Base-by-base conservation (phyloP, 306 rosid species). In the barrel medic (Medicago truncatula) region DNA sequence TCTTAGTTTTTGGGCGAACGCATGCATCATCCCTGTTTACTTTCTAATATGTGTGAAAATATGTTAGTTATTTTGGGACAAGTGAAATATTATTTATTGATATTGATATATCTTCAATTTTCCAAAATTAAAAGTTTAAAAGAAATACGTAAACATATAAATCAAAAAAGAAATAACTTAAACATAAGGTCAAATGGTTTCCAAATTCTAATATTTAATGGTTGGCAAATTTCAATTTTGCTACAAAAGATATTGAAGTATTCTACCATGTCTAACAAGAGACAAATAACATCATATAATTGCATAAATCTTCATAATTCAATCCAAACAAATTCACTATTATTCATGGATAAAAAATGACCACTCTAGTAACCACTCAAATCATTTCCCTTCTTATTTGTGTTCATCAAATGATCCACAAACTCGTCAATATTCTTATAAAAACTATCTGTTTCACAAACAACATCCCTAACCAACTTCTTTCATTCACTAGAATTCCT, bases 361-460 rank as follows among this genome's bases (percentile, higher is more conserved):
- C 40, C 77, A 20, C n/a, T 74, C 65, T 79, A 40, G 63, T 43
- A 69, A 50, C 43, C 49, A 15, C 53, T 78, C 17, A 73, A 71
- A 31, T 31, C 36, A 31, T 67, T 54, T 41, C 74, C 83, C 70
- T 56, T 77, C 36, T 34, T 44, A 14, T 54, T 39, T 12, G 50
- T 81, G 25, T 64, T 25, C 70, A 25, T 76, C 84, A 90, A 54
- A 75, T 20, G 21, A 21, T 67, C 70, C 3, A 86, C 87, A 88
- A 90, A 90, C 2, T 84, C 88, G 46, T 74, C 36, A 3, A 84
- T 81, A 11, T 43, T 31, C 44, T 71, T 57, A 46, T 84, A 88
- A 39, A 92, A 86, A 66, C 79, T 83, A 5, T 90, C 92, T 9
- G 85, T 89, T 68, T 88, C 88, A 8, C 44, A 50, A 13, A 90